Base-by-base conservation (phyloP, 306 rosid species). In the Spatholobus suberectus region DNA sequence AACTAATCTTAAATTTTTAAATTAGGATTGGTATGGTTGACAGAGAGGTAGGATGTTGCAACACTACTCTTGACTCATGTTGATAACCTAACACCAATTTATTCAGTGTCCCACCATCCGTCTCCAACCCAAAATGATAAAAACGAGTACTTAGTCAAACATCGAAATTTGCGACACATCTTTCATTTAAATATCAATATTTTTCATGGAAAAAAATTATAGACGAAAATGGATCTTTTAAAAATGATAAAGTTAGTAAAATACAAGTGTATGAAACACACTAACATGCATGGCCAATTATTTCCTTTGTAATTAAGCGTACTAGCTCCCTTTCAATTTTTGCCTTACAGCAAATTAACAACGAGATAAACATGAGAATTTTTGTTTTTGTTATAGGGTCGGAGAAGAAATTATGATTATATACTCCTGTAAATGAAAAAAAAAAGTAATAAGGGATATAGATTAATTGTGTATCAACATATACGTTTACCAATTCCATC, bases 91-190 rank as follows among this genome's bases (percentile, higher is more conserved):
- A 66, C 55, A 14, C 35, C 49, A 32, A 5, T 35, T 21, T 47
- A 66, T 78, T 51, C 54, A 0, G 51, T 78, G 75, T 52, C 38
- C 37, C 67, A 58, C 55, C 81, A 76, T 13, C 5, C 23, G 6
- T 26, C 9, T 46, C 51, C 74, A 20, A 6, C 65, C 68, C 51
- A 34, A 66, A 32, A 77, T 58, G 9, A 49, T 32, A 65, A 77
- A 78, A 14, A 66, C 15, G 5, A 41, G 2, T 18, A 11, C 13
- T 52, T 44, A 15, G 81, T 62, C 81, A 63, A 29, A 44, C 35
- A n/a, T 77, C 18, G 4, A 78, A 32, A 20, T 77, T 57, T 62
- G 55, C 20, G 23, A 38, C 5, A 24, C 32, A 13, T 20, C 32
- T 26, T 76, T 61, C 44, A 26, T 17, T 76, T 41, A 8, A 73